Evolutionary conservation across 23 red algal species (phyloP).

Genomic region (Cyanidiococcus yangmingshanensis): DNA sequence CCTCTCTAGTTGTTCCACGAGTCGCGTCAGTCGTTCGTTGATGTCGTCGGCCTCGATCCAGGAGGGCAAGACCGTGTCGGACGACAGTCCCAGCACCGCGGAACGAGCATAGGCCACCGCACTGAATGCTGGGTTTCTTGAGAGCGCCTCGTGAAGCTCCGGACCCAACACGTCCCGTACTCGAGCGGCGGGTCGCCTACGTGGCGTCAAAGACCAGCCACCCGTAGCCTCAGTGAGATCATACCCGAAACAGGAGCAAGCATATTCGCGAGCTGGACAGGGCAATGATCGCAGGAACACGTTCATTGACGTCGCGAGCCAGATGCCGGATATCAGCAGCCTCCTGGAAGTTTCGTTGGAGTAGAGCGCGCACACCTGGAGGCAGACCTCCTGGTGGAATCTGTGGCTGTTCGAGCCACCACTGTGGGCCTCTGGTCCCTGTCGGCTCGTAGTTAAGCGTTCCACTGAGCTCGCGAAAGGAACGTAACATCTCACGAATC

Average conservation of each 20-base stretch:
- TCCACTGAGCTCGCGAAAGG: constrained; percentile 43
- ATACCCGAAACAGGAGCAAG: neutral
- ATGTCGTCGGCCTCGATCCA: neutral
- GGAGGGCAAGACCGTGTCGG: neutral
- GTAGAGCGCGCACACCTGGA: constrained; percentile 17
- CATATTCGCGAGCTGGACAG: constrained; percentile 24
- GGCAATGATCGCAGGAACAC: constrained; percentile 50
- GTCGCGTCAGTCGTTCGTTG: neutral
- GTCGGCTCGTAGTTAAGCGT: constrained; percentile 45
- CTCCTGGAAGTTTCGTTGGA: constrained; percentile 33
- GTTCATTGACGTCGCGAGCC: constrained; percentile 53
- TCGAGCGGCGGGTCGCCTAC: neutral
- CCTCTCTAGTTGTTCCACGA: neutral
- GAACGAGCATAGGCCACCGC: neutral
- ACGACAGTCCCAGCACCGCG: neutral
- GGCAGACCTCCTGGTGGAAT: constrained; percentile 44
- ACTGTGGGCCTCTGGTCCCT: constrained; percentile 25
- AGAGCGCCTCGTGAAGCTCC: neutral
- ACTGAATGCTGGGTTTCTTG: neutral
- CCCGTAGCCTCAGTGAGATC: neutral
- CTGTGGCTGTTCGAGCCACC: constrained; percentile 75
- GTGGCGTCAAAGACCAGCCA: neutral
- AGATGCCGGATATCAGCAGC: constrained; percentile 45
- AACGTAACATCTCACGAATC: constrained; percentile 40
- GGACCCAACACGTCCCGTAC: neutral